Evolutionary conservation across 805 yeast genomes (phyloP), one percentile per base, ranked within the genome.

Genomic region (Ogataea glucozyma): DNA sequence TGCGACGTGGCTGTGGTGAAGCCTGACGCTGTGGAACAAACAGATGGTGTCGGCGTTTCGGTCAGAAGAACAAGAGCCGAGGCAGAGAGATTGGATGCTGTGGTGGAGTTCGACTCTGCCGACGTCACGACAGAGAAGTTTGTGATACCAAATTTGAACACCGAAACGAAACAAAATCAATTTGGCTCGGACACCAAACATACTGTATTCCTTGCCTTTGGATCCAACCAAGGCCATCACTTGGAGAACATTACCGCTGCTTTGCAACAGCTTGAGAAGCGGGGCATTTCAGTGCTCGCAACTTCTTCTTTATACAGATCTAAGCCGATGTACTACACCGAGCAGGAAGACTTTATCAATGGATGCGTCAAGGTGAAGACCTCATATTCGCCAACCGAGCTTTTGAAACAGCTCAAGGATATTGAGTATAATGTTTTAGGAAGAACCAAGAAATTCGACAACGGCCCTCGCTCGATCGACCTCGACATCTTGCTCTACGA

Each of bases 381-480:
- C 0, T 50, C 50, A 0, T 69, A 83, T 14, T 51, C 70, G 3
- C 98, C 99, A 1, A 69, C 72, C 24, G 82, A 78, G 1, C 66
- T 93, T 12, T 66, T 93, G 23, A 60, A 61, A 16, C 64, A 72
- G 7, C 64, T 90, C 44, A 91, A 93, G 58, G 69, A 74, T 19
- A 84, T 93, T 32, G 99, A 93, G 62, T 88, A 88, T 54, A 70
- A 79, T 6, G 75, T 74, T 11, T 68, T 90, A 26, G 70, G 76
- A 4, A 70, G 99, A 31, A 82, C 83, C 17, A 93, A 93, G 60
- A 66, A 79, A 31, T 73, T 88, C 51, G 90, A 85, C 11, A 93
- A 93, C 61, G 97, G 99, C 0, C 99, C 99, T 7, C 72, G 99
- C 44, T 68, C 87, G 10, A 85, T 93, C 40, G 99, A 93, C 58